These are phyloP conservation scores for Peronosclerospora sorghi DNA, from an alignment of 352 stramenopile genomes.

Conservation along the genomic window DNA sequence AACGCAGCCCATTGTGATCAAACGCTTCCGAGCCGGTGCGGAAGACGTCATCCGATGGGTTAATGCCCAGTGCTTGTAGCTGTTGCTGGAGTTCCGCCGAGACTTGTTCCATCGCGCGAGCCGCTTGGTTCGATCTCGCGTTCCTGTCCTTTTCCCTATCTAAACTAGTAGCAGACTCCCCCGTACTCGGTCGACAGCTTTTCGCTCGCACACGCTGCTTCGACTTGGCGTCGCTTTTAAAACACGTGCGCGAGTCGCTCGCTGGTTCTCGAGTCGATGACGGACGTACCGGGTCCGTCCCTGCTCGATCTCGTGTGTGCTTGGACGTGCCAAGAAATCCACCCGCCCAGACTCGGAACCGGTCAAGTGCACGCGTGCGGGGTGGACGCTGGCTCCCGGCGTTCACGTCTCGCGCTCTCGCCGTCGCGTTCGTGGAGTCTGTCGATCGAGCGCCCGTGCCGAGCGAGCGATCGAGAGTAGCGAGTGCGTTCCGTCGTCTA, in stretches of 20 bases:
- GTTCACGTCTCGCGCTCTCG: constrained; percentile 2
- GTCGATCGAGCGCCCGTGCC: constrained; percentile 2
- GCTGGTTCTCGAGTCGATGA: constrained; percentile 1
- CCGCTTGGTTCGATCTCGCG: not conserved
- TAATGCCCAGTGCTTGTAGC: constrained; percentile 70
- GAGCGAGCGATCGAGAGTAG: no score
- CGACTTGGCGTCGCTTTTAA: no score
- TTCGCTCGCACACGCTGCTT: not conserved
- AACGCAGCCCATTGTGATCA: constrained; percentile 70
- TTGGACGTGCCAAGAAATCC: constrained; percentile 9
- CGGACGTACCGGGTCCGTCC: constrained; percentile 11
- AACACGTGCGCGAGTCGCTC: not conserved
- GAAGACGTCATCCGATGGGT: constrained; percentile 72
- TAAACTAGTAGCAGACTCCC: constrained; percentile 2
- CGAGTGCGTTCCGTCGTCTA: no score
- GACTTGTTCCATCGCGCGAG: constrained; percentile 34
- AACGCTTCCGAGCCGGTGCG: constrained; percentile 64
- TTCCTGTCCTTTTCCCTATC: constrained; percentile 1
- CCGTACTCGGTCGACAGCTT: not conserved
- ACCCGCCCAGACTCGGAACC: constrained; percentile 22
- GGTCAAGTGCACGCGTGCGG: constrained; percentile 17
- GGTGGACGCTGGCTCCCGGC: constrained; percentile 12
- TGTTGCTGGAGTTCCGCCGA: constrained; percentile 67
- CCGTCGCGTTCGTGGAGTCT: constrained; percentile 14
- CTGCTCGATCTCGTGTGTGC: constrained; percentile 10